Percentiles rank a stretch among this genome's conserved stretches.
These are phyloP conservation scores for Aspergillus bertholletiae DNA, from an alignment of 495 filamentous ascomycete genomes.

Conservation along the genomic window DNA sequence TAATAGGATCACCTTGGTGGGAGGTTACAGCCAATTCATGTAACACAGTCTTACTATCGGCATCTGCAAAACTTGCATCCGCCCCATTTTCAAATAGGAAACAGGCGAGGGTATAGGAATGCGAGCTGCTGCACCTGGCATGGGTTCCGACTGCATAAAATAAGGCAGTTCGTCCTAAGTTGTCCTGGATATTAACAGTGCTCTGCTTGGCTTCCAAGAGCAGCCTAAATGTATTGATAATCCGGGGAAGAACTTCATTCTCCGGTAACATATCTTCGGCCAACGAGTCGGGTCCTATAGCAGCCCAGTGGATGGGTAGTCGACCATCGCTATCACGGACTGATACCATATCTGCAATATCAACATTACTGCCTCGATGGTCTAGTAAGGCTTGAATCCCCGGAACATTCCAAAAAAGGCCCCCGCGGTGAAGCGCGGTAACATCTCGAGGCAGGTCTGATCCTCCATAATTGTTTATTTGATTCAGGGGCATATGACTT, in stretches of 20 bases:
- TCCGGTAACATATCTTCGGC: slow-evolving; percentile 1
- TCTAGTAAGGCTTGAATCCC: slow-evolving; percentile 11
- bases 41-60: slow-evolving; percentile 11
- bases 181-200: slow-evolving; percentile 8
- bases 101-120: slow-evolving; percentile 4
- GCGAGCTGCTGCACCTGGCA: slow-evolving; percentile 4
- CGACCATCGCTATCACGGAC: slow-evolving; percentile 11
- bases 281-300: not conserved
- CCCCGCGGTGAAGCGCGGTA: slow-evolving; percentile 11
- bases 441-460: slow-evolving; percentile 1
- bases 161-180: slow-evolving; percentile 7
- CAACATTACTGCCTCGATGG: not conserved
- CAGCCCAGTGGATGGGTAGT: slow-evolving; percentile 16
- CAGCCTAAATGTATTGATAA: slow-evolving; percentile 7
- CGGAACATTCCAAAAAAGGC: slow-evolving; percentile 11
- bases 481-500: not conserved
- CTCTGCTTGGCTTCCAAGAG: slow-evolving; percentile 6
- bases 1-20: slow-evolving; percentile 4
- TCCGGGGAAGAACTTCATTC: slow-evolving; percentile 1
- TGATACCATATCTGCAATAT: slow-evolving; percentile 4
- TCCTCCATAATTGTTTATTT: not conserved
- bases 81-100: slow-evolving; percentile 9
- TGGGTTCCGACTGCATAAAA: slow-evolving; percentile 8
- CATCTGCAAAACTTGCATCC: slow-evolving; percentile 6
- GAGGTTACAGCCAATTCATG: slow-evolving; percentile 10